Percentiles rank a stretch among this genome's conserved stretches.
These are phyloP conservation scores for Talaromyces amestolkiae DNA, from an alignment of 2,329 filamentous ascomycete species.

Conservation along the genomic window DNA sequence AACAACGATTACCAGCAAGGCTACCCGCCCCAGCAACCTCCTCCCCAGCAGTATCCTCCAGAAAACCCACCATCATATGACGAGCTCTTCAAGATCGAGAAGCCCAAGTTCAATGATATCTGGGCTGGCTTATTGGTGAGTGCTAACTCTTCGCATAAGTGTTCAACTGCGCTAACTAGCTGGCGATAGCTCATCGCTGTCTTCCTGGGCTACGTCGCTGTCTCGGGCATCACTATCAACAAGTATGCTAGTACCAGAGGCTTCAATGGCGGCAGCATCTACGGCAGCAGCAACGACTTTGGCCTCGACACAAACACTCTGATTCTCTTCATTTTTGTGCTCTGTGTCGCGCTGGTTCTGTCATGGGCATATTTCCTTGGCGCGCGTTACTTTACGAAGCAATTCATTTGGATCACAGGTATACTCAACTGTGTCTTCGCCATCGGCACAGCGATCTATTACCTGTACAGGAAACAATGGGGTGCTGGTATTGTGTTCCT, in stretches of 20 bases:
- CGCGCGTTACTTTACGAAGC: slow-evolving; percentile 76
- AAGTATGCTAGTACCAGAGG: slow-evolving; percentile 66
- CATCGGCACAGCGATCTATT: slow-evolving; percentile 82
- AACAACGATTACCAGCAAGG: slow-evolving; percentile 6
- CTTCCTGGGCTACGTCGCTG: slow-evolving; percentile 69
- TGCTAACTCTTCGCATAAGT: background rate
- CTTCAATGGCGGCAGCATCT: slow-evolving; percentile 70
- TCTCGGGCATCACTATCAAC: slow-evolving; percentile 72
- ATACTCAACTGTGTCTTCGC: slow-evolving; percentile 83
- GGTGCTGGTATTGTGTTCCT: slow-evolving; percentile 85
- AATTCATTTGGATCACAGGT: slow-evolving; percentile 89
- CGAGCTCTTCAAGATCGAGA: slow-evolving; percentile 76
- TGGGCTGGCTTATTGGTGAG: slow-evolving; percentile 80
- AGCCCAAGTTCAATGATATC: slow-evolving; percentile 83
- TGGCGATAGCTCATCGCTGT: slow-evolving; percentile 64
- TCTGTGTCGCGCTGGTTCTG: slow-evolving; percentile 70
- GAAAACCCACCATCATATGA: slow-evolving; percentile 55
- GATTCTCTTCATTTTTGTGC: slow-evolving; percentile 76
- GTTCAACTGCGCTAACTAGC: background rate
- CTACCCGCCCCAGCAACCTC: slow-evolving; percentile 5
- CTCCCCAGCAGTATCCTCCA: slow-evolving; percentile 32
- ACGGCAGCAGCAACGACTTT: slow-evolving; percentile 64
- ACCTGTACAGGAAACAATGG: slow-evolving; percentile 73
- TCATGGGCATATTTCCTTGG: slow-evolving; percentile 74
- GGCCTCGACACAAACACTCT: slow-evolving; percentile 79